Evolutionary conservation across 2,329 filamentous ascomycete species (phyloP).

Genomic region (Sporothrix pallida): DNA sequence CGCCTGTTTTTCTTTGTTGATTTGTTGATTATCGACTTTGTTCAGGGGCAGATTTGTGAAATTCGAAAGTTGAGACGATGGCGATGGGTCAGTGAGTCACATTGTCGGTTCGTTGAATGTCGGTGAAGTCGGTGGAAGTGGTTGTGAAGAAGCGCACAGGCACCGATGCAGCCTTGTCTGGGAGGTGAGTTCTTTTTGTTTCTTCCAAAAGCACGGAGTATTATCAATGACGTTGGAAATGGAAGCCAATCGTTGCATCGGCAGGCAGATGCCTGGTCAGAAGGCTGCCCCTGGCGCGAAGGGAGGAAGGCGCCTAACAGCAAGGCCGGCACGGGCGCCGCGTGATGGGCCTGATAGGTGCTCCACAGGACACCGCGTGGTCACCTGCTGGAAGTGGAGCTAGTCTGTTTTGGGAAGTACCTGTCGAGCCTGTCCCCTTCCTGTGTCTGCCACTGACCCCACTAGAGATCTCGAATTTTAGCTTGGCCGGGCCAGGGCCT

Average conservation of each 20-base stretch:
- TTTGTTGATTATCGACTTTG: background rate
- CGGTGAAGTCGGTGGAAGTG: background rate
- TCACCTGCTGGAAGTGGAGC: background rate
- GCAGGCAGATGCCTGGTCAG: conserved; percentile 29
- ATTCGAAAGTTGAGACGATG: background rate
- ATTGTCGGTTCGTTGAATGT: background rate
- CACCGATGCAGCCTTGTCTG: conserved; percentile 6
- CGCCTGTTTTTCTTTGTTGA: background rate
- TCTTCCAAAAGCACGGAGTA: background rate
- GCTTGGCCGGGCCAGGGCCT: background rate
- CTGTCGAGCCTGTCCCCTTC: background rate
- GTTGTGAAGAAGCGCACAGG: conserved; percentile 16
- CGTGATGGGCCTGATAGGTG: conserved; percentile 28
- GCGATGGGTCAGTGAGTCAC: background rate
- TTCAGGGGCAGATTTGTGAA: background rate
- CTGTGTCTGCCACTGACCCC: background rate
- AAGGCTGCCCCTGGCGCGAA: conserved; percentile 17
- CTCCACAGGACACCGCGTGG: conserved; percentile 7
- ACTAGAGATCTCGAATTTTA: conserved; percentile 23
- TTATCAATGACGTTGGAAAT: background rate
- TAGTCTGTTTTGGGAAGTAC: conserved; percentile 25
- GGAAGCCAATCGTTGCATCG: background rate
- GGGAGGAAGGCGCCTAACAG: conserved; percentile 2
- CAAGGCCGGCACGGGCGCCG: conserved; percentile 28
- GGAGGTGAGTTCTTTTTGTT: background rate